Evolutionary conservation across 2,329 filamentous ascomycete genomes (phyloP).

Genomic region (Fusarium nodosum): DNA sequence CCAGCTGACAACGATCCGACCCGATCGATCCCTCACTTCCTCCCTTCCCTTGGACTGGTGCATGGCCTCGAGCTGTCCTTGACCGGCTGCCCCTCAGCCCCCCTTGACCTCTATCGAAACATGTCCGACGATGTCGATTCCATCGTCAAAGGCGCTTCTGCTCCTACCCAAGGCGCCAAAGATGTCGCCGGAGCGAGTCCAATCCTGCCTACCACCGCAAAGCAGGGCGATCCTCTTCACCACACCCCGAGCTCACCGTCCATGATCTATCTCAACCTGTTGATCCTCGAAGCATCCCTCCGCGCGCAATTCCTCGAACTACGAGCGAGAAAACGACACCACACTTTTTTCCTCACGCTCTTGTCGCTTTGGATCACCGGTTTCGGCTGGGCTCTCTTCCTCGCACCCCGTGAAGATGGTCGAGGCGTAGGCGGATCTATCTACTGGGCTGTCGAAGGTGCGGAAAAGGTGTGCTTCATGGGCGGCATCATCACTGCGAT

Average conservation of each 20-base stretch:
- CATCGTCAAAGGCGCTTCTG: constrained; percentile 89
- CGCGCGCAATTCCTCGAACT: constrained; percentile 93
- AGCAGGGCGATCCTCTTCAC: constrained; percentile 77
- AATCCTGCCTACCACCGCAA: constrained; percentile 60
- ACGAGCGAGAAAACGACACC: constrained; percentile 87
- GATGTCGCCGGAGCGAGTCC: constrained; percentile 57
- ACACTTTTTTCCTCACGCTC: constrained; percentile 90
- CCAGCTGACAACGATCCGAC: constrained; percentile 27
- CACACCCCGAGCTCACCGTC: constrained; percentile 90
- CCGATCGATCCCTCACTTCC: neutral
- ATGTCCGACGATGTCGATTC: constrained; percentile 84
- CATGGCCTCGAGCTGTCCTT: constrained; percentile 45
- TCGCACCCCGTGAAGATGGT: constrained; percentile 96
- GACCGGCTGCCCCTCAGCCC: constrained; percentile 46
- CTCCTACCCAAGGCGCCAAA: constrained; percentile 68
- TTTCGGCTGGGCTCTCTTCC: constrained; percentile 91
- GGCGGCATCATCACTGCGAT: constrained; percentile 89
- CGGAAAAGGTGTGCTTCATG: constrained; percentile 91
- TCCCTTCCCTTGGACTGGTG: constrained; percentile 20
- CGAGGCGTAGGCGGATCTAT: constrained; percentile 90
- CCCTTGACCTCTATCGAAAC: constrained; percentile 12
- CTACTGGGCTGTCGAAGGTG: constrained; percentile 95
- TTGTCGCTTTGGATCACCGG: constrained; percentile 84
- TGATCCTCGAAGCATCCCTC: constrained; percentile 95
- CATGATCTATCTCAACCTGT: constrained; percentile 97